Conservation (phyloP, 805 yeast genomes). For the Candida ipomoeae region DNA sequence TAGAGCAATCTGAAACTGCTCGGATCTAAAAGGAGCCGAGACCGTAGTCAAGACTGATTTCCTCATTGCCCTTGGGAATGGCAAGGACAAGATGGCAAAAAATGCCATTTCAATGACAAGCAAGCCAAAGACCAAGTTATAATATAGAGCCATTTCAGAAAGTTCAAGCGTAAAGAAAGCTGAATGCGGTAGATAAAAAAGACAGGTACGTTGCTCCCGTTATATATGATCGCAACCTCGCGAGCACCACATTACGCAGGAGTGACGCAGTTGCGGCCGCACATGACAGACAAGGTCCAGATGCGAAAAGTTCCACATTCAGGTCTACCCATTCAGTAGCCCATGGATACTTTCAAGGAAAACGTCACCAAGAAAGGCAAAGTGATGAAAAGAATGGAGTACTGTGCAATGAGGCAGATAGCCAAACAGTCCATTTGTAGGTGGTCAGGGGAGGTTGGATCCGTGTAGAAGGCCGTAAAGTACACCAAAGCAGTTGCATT, state of each 20-base stretch:
- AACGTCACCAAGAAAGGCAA: constrained; percentile 75
- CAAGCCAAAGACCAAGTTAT: constrained; percentile 62
- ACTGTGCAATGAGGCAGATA: constrained; percentile 68
- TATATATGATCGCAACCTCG: constrained; percentile 3
- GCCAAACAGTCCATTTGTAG: constrained; percentile 85
- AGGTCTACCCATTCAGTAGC: constrained; percentile 2
- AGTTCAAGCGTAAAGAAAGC: neutral
- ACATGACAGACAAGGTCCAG: neutral
- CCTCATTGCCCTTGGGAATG: constrained; percentile 74
- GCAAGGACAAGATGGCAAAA: constrained; percentile 77
- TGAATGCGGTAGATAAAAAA: neutral
- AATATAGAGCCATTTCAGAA: constrained; percentile 38
- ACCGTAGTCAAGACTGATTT: constrained; percentile 60
- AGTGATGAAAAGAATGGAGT: constrained; percentile 60
- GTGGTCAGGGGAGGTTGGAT: constrained; percentile 48
- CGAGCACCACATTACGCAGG: constrained; percentile 5
- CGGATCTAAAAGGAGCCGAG: constrained; percentile 64
- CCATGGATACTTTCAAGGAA: constrained; percentile 48
- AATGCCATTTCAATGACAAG: constrained; percentile 72
- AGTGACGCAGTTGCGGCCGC: neutral
- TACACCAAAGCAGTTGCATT: constrained; percentile 86
- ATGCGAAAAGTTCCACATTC: too few species aligned
- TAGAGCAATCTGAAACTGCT: constrained; percentile 69
- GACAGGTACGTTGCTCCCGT: neutral
- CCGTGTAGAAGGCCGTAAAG: constrained; percentile 83